Evolutionary conservation across 805 yeast species (phyloP), one percentile per base, ranked within the genome.

Genomic region (Cyberlindnera mississippiensis): DNA sequence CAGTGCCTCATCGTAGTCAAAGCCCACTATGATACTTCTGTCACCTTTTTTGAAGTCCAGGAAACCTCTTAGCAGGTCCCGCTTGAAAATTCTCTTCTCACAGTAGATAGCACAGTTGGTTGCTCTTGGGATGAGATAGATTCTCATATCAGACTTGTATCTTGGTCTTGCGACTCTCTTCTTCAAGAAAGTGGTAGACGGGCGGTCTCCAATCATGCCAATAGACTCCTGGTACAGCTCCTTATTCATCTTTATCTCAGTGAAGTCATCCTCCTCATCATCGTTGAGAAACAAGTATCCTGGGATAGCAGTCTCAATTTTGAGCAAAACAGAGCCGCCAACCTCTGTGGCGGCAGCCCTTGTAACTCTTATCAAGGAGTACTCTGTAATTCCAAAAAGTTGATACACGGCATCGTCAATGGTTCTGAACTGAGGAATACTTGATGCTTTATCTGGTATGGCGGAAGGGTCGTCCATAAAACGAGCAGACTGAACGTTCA

Each of bases 141-240:
- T 72, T 53, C 76, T 74, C 85, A 79, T 79, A 48, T 75, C 76
- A 5, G 76, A 66, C 53, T 79, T 79, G 57, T 79, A 79, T 27
- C 85, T 59, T 11, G 85, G 85, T 49, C 82, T 63, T 12, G 83
- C 83, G 27, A 78, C 71, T 18, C 72, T 65, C 45, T 76, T 76
- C 57, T 79, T 79, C 37, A 79, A 59, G 51, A 75, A 78, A 4
- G 72, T 59, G 30, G 77, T 69, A 20, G 69, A 62, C 2, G 78
- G 75, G 26, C 64, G 59, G 36, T 72, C 75, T 19, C 70, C 70
- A 2, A 53, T 48, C 24, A 57, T 56, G 2, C 60, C 60, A 38
- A 55, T 45, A 0, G 53, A 42, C n/a, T 49, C 53, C 15, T 35
- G 45, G 22, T 52, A 53, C 6, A 49, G 24, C 12, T 48, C 53